A percentile compares a stretch with the other conserved stretches of the same genome.
phyloP scores from a whole-genome alignment of 2,329 filamentous ascomycete species.

The Phaeophleospora eucalypticola region DNA sequence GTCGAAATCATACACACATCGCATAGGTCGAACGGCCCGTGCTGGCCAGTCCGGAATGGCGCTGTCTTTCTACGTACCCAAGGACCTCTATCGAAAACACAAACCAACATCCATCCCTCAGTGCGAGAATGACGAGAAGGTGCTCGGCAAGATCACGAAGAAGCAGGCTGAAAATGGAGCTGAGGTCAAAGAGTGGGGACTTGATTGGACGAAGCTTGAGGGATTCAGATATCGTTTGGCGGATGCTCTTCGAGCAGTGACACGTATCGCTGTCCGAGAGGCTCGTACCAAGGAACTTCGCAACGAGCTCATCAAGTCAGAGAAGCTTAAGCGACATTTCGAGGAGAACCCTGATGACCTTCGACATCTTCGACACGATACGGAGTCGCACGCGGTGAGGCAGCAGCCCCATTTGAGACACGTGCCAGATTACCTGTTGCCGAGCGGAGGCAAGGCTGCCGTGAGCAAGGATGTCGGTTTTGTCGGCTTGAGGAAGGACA shows the following conservation, averaged over 20 bases:
- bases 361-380: slow-evolving; percentile 82
- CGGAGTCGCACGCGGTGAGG: slow-evolving; percentile 75
- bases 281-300: slow-evolving; percentile 82
- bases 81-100: slow-evolving; percentile 79
- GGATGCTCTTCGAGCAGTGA: slow-evolving; percentile 85
- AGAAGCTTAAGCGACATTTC: slow-evolving; percentile 92
- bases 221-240: slow-evolving; percentile 93
- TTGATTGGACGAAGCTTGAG: slow-evolving; percentile 91
- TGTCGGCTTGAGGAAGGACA: slow-evolving; percentile 59
- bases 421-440: slow-evolving; percentile 89
- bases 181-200: slow-evolving; percentile 83
- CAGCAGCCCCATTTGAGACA: slow-evolving; percentile 89
- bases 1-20: slow-evolving; percentile 92
- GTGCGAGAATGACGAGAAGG: slow-evolving; percentile 77
- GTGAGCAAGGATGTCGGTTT: slow-evolving; percentile 66
- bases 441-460: slow-evolving; percentile 65
- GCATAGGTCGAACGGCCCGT: slow-evolving; percentile 87
- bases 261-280: slow-evolving; percentile 82
- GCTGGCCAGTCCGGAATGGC: slow-evolving; percentile 91
- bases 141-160: slow-evolving; percentile 73
- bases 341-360: slow-evolving; percentile 94
- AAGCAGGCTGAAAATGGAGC: slow-evolving; percentile 75
- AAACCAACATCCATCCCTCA: slow-evolving; percentile 74
- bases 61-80: slow-evolving; percentile 87
- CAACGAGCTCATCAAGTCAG: slow-evolving; percentile 85